Evolutionary conservation across 257 asterid species (phyloP).

Genomic region (Buddleja alternifolia): DNA sequence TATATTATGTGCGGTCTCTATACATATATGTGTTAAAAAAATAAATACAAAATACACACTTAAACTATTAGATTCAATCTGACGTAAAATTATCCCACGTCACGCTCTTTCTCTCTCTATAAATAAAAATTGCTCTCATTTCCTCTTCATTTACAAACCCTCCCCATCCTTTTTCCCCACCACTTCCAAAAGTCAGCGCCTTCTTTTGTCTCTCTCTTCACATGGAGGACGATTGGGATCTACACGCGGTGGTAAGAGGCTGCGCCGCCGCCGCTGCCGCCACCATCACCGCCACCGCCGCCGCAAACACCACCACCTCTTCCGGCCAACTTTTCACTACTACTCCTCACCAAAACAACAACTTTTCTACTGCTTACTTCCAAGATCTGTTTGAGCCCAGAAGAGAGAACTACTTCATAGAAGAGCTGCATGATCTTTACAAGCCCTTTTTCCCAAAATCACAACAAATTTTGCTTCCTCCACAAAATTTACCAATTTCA

Average conservation of each 20-base stretch:
- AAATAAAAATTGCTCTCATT: slow-evolving; percentile 35
- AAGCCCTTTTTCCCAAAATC: slow-evolving; percentile 57
- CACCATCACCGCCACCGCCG: slow-evolving; percentile 36
- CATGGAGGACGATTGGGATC: slow-evolving; percentile 93
- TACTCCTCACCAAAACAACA: slow-evolving; percentile 42
- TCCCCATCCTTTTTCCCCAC: slow-evolving; percentile 25
- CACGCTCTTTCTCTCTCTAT: slow-evolving; percentile 30
- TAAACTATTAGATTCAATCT: no score
- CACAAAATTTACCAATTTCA: slow-evolving; percentile 48
- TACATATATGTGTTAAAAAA: no score
- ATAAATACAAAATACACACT: no score
- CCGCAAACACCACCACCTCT: background rate
- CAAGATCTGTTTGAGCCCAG: slow-evolving; percentile 57
- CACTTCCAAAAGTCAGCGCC: slow-evolving; percentile 57
- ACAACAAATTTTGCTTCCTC: slow-evolving; percentile 33
- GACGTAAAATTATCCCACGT: no score
- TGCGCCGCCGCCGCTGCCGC: slow-evolving; percentile 57
- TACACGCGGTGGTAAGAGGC: slow-evolving; percentile 94
- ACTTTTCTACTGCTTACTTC: slow-evolving; percentile 23
- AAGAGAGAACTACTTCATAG: slow-evolving; percentile 30
- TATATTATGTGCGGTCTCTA: no score
- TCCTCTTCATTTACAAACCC: slow-evolving; percentile 32
- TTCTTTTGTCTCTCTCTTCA: slow-evolving; percentile 42
- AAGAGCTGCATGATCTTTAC: slow-evolving; percentile 64
- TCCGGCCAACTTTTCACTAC: slow-evolving; percentile 15